These are phyloP conservation scores for Aspergillus intermedius DNA, from an alignment of 2,329 filamentous ascomycete species.

Conservation along the genomic window DNA sequence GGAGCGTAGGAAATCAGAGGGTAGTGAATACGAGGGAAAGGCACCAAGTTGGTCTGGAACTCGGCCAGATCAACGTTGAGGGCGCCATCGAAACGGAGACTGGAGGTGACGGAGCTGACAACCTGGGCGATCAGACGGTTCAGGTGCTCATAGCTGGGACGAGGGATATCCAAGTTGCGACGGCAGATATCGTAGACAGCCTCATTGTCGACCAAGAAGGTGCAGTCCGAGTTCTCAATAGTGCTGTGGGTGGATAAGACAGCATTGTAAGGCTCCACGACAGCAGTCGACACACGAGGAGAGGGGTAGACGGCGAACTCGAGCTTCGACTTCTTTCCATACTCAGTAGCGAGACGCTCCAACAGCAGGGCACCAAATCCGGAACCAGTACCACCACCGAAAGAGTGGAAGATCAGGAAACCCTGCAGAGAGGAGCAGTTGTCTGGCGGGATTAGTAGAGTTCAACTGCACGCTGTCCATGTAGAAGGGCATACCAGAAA, in stretches of 20 bases:
- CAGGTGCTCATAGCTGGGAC: slow-evolving; percentile 58
- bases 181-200: slow-evolving; percentile 63
- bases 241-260: slow-evolving; percentile 53
- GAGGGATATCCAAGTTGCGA: slow-evolving; percentile 58
- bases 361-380: slow-evolving; percentile 60
- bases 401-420: slow-evolving; percentile 64
- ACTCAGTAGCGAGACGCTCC: slow-evolving; percentile 58
- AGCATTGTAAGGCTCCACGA: slow-evolving; percentile 63
- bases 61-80: slow-evolving; percentile 63
- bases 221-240: slow-evolving; percentile 62
- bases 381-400: slow-evolving; percentile 61
- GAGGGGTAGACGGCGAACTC: slow-evolving; percentile 62
- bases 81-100: slow-evolving; percentile 58
- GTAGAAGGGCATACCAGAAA: slow-evolving; percentile 46
- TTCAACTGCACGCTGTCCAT: slow-evolving; percentile 9
- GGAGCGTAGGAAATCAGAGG: slow-evolving; percentile 60
- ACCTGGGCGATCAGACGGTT: slow-evolving; percentile 63
- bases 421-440: slow-evolving; percentile 61
- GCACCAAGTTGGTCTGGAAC: slow-evolving; percentile 64
- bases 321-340: slow-evolving; percentile 63
- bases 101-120: slow-evolving; percentile 61
- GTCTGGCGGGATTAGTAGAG: slow-evolving; percentile 37
- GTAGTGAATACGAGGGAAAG: slow-evolving; percentile 62
- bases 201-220: slow-evolving; percentile 63
- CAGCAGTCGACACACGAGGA: slow-evolving; percentile 58